Evolutionary conservation across 1,139 yeast species (phyloP).

Genomic region (Taiozyma sp.): DNA sequence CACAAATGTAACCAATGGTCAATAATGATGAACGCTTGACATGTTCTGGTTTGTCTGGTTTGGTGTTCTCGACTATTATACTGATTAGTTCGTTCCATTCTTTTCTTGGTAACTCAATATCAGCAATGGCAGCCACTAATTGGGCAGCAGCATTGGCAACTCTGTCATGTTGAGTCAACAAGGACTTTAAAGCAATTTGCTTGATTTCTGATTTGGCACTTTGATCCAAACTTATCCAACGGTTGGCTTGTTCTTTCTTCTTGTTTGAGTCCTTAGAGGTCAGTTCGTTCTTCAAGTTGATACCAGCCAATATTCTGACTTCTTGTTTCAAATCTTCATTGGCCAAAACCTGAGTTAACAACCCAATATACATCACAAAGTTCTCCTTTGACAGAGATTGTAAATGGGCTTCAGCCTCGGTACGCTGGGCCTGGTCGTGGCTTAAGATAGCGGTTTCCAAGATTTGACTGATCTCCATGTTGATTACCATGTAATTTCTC

Average conservation of each 20-base stretch:
- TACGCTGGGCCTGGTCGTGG: conserved; percentile 60
- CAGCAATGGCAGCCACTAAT: conserved; percentile 93
- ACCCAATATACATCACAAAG: conserved; percentile 66
- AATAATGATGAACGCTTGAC: conserved; percentile 83
- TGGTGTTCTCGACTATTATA: conserved; percentile 79
- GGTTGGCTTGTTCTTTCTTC: conserved; percentile 45
- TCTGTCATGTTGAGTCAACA: conserved; percentile 62
- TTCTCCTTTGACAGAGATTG: conserved; percentile 67
- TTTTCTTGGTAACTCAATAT: conserved; percentile 80
- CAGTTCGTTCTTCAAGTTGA: conserved; percentile 81
- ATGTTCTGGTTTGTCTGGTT: conserved; percentile 66
- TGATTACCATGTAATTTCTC: conserved; percentile 1
- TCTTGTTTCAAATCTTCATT: conserved; percentile 64
- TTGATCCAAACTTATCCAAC: conserved; percentile 41
- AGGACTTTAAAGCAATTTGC: conserved; percentile 55
- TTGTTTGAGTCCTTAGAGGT: conserved; percentile 64
- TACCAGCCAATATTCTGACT: conserved; percentile 88
- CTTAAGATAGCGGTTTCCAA: conserved; percentile 74
- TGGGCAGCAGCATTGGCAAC: conserved; percentile 92
- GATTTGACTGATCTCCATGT: conserved; percentile 56
- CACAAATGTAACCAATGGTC: conserved; percentile 94
- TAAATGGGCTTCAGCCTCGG: conserved; percentile 78
- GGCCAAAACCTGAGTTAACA: conserved; percentile 68
- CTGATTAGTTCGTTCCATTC: conserved; percentile 89
- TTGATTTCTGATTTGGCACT: conserved; percentile 61